Evolutionary conservation across 108 stramenopile genomes (phyloP).

Genomic region (Nitzschia putrida): DNA sequence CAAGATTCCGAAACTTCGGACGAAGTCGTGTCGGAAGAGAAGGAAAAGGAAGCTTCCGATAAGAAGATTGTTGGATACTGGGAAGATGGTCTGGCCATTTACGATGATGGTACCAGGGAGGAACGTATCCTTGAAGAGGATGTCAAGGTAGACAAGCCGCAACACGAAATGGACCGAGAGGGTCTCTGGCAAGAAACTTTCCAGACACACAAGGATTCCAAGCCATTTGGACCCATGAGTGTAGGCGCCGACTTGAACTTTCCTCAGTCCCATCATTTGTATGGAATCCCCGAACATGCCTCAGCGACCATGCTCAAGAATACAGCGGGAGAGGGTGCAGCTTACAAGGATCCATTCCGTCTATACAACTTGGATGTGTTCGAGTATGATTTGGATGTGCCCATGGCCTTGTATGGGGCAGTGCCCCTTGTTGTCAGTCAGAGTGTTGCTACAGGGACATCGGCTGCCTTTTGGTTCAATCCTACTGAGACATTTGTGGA

Average conservation of each 20-base stretch:
- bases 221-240: constrained; percentile 91
- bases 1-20: constrained; percentile 32
- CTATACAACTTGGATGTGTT: constrained; percentile 99
- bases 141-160: constrained; percentile 62
- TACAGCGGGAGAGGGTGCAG: constrained; percentile 67
- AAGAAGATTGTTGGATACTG: constrained; percentile 91
- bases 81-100: constrained; percentile 91
- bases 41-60: constrained; percentile 32
- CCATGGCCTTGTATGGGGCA: constrained; percentile 97
- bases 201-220: constrained; percentile 84
- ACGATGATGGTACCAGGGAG: constrained; percentile 85
- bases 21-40: constrained; percentile 37
- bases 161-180: constrained; percentile 61
- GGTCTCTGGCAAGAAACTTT: constrained; percentile 95
- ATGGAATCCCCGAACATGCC: constrained; percentile 98
- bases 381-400: constrained; percentile 97
- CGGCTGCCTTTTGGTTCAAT: constrained; percentile 97
- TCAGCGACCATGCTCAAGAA: constrained; percentile 81
- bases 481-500: constrained; percentile 99
- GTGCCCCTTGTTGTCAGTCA: constrained; percentile 91
- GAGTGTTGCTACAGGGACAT: constrained; percentile 63
- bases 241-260: constrained; percentile 95
- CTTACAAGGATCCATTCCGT: constrained; percentile 95
- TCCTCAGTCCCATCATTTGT: constrained; percentile 78
- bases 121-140: constrained; percentile 57